These are phyloP conservation scores for Saccharomyces mikatae DNA, from an alignment of 805 yeast genomes.

Conservation along the genomic window DNA sequence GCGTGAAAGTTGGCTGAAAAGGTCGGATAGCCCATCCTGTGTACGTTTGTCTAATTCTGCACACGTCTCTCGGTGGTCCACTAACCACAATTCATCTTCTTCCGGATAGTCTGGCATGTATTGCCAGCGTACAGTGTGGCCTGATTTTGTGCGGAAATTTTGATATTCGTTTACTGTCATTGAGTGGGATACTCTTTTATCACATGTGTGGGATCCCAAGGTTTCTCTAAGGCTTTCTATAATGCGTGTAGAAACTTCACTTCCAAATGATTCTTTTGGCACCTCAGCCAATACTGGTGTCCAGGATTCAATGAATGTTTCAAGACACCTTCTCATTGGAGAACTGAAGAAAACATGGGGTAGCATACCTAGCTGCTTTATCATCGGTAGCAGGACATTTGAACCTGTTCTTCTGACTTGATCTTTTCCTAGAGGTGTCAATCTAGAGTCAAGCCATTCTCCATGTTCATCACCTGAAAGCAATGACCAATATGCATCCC, in stretches of 20 bases:
- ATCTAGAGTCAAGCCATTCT: constrained; percentile 43
- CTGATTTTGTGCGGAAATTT: constrained; percentile 8
- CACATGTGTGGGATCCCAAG: constrained; percentile 53
- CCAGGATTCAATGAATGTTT: constrained; percentile 44
- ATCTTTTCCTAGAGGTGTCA: constrained; percentile 46
- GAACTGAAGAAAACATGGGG: constrained; percentile 51
- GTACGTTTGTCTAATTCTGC: constrained; percentile 42
- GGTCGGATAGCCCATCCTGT: constrained; percentile 31
- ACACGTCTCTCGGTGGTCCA: constrained; percentile 41
- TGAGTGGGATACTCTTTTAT: constrained; percentile 37
- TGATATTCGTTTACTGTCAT: constrained; percentile 14
- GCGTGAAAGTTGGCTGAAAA: constrained; percentile 33
- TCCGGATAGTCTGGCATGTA: constrained; percentile 42
- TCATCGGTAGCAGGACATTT: constrained; percentile 15
- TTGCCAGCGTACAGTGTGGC: constrained; percentile 35
- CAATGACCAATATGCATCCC: constrained; percentile 50
- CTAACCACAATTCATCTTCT: constrained; percentile 40
- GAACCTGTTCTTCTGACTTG: constrained; percentile 45
- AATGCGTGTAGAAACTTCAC: constrained; percentile 3
- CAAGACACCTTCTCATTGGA: constrained; percentile 57
- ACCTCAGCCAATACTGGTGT: constrained; percentile 47
- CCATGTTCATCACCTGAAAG: constrained; percentile 47
- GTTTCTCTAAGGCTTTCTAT: constrained; percentile 51
- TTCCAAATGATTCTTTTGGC: neutral
- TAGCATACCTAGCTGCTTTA: constrained; percentile 41